Percentiles rank a stretch among this genome's conserved stretches.
These are phyloP conservation scores for Ogataea trehalophila DNA, from an alignment of 805 yeast species.

Conservation along the genomic window DNA sequence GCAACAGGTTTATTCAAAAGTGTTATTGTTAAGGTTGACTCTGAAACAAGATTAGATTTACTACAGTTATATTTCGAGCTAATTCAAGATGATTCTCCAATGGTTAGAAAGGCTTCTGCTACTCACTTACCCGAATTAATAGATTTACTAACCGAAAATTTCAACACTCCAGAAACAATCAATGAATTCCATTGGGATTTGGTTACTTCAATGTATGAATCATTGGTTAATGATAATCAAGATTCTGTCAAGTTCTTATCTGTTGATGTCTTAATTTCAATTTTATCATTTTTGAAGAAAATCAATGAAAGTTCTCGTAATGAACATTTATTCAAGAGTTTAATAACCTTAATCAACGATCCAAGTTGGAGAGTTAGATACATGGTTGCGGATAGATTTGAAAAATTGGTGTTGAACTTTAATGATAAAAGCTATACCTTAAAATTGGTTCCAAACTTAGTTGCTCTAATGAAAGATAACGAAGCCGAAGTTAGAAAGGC, in stretches of 20 bases:
- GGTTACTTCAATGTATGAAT: slow-evolving; percentile 76
- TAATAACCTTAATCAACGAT: slow-evolving; percentile 73
- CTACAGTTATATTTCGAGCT: slow-evolving; percentile 64
- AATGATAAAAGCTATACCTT: slow-evolving; percentile 52
- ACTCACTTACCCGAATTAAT: slow-evolving; percentile 72
- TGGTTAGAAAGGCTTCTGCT: slow-evolving; percentile 96
- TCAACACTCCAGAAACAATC: slow-evolving; percentile 36
- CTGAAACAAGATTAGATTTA: slow-evolving; percentile 52
- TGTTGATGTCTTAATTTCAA: slow-evolving; percentile 82
- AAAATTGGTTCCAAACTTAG: slow-evolving; percentile 64
- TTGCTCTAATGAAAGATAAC: slow-evolving; percentile 76
- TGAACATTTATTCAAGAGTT: slow-evolving; percentile 56
- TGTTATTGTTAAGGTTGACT: slow-evolving; percentile 55
- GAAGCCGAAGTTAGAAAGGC: slow-evolving; percentile 98
- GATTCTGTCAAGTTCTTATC: slow-evolving; percentile 91
- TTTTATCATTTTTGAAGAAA: slow-evolving; percentile 61
- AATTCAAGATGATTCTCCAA: slow-evolving; percentile 89
- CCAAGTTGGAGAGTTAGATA: slow-evolving; percentile 98
- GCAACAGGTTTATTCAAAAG: slow-evolving; percentile 83
- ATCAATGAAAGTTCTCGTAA: slow-evolving; percentile 55
- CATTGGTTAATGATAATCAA: slow-evolving; percentile 77
- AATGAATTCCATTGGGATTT: slow-evolving; percentile 68
- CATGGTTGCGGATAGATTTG: slow-evolving; percentile 95
- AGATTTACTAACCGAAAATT: slow-evolving; percentile 40
- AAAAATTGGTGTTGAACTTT: slow-evolving; percentile 63